These are phyloP conservation scores for Astragalus glycyphyllos DNA, from an alignment of 306 rosid genomes.

Conservation along the genomic window DNA sequence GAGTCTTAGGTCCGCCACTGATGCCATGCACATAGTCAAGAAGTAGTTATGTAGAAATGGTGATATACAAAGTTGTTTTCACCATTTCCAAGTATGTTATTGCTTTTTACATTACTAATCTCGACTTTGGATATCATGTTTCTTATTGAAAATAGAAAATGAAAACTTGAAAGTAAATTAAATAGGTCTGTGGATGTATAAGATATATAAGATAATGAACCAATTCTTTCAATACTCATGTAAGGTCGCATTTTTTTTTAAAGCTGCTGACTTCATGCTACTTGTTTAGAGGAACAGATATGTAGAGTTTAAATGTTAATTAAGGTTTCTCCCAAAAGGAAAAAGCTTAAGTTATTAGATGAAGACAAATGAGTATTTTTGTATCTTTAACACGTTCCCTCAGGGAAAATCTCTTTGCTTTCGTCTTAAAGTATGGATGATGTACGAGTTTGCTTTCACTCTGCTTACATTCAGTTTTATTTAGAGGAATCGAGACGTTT, in stretches of 20 bases:
- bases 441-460: neutral
- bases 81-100: too few relatives aligned
- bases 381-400: neutral
- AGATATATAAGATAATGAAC: constrained; percentile 8
- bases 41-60: too few relatives aligned
- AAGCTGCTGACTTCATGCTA: neutral
- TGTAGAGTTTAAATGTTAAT: constrained; percentile 12
- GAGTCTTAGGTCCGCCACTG: too few relatives aligned
- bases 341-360: neutral
- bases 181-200: neutral
- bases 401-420: neutral
- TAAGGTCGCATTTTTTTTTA: too few relatives aligned
- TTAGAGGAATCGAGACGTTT: neutral
- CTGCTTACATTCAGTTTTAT: neutral
- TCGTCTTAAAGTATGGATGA: neutral
- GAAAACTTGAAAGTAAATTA: too few relatives aligned
- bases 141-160: too few relatives aligned
- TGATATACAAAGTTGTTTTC: too few relatives aligned
- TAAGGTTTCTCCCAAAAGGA: neutral
- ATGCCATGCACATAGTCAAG: too few relatives aligned
- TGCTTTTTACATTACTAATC: too few relatives aligned
- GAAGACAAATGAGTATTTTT: neutral
- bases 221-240: neutral
- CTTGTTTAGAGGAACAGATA: neutral
- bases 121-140: too few relatives aligned